Base-by-base conservation (phyloP, 202 grass and related monocot species). In the Sporobolus alterniflorus region DNA sequence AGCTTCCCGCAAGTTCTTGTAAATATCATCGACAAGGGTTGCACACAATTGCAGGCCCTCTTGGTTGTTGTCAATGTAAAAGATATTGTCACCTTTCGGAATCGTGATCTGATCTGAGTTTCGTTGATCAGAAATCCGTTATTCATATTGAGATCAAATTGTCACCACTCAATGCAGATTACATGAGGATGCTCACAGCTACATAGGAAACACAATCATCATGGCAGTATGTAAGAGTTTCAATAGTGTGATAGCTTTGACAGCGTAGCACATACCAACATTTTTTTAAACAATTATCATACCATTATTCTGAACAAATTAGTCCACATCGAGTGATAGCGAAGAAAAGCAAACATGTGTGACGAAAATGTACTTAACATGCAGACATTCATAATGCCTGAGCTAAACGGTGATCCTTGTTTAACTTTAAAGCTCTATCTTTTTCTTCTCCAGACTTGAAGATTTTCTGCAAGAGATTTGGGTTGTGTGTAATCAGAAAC, bases 381-480 rank as follows among this genome's bases (percentile, higher is more conserved):
- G 49, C 32, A 15, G 36, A n/a, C 26, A 14, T 40, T 54, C 6
- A 20, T 41, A 67, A 54, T 85, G 90, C 93, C 93, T 91, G 89
- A 61, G 96, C 96, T 54, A 85, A 64, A 70, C 74, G 90, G 9
- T 93, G 93, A 52, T 96, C 91, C 83, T 86, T 99, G 71, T 96
- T 96, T 50, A 99, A 84, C 71, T 88, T 94, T 39, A 90, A 71
- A 80, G 89, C 87, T 73, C 96, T 81, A 66, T 80, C 96, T 90
- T 99, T 99, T 57, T 91, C 88, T 75, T 91, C 89, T 77, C 84
- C 88, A 30, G 85, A 90, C 73, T 91, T 90, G 31, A 77, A 91
- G 29, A 96, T 92, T 83, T 93, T 96, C 93, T 98, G 87, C 85
- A 85, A 26, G 16, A 75, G 71, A 30, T 67, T 66, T 79, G 18